Evolutionary conservation across 2,329 filamentous ascomycete genomes (phyloP).

Genomic region (Penicillium sp.): DNA sequence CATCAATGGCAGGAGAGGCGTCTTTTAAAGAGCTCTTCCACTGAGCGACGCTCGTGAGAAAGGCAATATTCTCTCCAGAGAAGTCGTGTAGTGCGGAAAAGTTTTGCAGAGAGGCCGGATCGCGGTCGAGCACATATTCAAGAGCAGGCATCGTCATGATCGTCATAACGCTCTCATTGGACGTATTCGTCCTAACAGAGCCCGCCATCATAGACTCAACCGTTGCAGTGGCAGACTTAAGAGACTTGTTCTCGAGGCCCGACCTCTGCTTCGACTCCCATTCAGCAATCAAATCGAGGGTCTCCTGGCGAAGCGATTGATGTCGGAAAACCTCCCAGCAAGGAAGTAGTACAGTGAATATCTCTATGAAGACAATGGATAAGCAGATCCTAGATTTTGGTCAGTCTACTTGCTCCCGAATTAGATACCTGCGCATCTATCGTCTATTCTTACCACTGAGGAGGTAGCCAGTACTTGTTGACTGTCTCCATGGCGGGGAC

Average conservation of each 20-base stretch:
- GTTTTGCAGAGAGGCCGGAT: slow-evolving; percentile 58
- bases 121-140: background rate
- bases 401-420: background rate
- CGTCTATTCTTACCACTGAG: slow-evolving; percentile 52
- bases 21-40: slow-evolving; percentile 51
- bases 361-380: slow-evolving; percentile 64
- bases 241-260: background rate
- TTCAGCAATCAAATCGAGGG: slow-evolving; percentile 39
- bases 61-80: slow-evolving; percentile 71
- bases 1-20: background rate
- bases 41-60: slow-evolving; percentile 60
- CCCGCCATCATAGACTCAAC: slow-evolving; percentile 1
- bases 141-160: background rate
- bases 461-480: slow-evolving; percentile 60
- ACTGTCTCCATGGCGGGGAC: slow-evolving; percentile 55
- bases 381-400: slow-evolving; percentile 49
- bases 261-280: slow-evolving; percentile 43
- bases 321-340: slow-evolving; percentile 57
- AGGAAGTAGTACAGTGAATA: slow-evolving; percentile 65
- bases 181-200: background rate
- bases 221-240: background rate
- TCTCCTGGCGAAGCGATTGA: slow-evolving; percentile 36
- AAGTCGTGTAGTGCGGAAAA: slow-evolving; percentile 69
- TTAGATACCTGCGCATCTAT: background rate
- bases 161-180: background rate